phyloP scores from a whole-genome alignment of 2,329 filamentous ascomycete genomes.

The Onygenales sp. region DNA sequence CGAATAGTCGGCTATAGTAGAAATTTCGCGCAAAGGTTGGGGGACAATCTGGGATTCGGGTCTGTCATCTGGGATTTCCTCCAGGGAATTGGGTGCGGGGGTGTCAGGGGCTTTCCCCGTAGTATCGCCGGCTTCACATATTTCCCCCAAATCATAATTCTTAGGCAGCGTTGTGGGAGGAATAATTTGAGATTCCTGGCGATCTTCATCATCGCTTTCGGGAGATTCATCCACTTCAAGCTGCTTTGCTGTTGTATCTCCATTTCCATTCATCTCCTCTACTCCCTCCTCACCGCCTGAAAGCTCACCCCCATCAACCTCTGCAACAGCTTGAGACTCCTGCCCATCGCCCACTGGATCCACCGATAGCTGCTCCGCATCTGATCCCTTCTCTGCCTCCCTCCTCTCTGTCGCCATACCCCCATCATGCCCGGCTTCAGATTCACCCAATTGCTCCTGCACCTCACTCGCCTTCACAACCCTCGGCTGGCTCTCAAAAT shows the following conservation, averaged over 20 bases:
- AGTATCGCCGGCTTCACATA: neutral
- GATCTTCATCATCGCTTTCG: neutral
- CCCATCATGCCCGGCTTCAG: neutral
- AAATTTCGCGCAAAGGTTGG: neutral
- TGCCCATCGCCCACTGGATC: constrained; percentile 1
- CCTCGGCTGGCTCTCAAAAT: constrained; percentile 26
- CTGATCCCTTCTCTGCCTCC: neutral
- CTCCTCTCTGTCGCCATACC: constrained; percentile 3
- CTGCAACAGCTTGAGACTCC: constrained; percentile 2
- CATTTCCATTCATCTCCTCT: neutral
- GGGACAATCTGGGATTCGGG: neutral
- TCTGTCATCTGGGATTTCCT: neutral
- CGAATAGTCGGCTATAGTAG: neutral
- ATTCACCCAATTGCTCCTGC: neutral
- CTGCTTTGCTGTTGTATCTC: neutral
- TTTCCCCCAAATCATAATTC: neutral
- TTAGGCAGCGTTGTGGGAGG: neutral
- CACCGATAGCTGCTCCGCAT: neutral
- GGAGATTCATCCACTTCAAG: neutral
- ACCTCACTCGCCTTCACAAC: neutral
- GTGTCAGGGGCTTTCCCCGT: neutral
- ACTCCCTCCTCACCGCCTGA: too few relatives aligned
- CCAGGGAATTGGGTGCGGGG: too few relatives aligned
- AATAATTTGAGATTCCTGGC: neutral
- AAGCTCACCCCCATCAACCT: neutral